A percentile compares a stretch with the other conserved stretches of the same genome.
These are phyloP conservation scores for Mariannaea sp. DNA, from an alignment of 2,329 filamentous ascomycete genomes.

Conservation along the genomic window DNA sequence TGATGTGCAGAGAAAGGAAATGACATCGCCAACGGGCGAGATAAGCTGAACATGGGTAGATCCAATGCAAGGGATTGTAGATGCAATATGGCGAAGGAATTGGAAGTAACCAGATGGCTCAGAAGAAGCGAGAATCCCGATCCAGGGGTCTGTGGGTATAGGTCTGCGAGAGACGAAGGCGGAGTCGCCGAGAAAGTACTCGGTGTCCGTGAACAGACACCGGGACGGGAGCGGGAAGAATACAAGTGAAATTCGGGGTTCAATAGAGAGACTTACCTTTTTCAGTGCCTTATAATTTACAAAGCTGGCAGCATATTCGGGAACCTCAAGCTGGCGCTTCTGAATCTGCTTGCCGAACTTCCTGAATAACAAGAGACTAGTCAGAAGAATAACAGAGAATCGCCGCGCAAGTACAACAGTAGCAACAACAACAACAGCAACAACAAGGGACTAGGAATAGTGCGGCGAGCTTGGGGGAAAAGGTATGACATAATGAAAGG, in stretches of 20 bases:
- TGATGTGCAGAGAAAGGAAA: conserved; percentile 23
- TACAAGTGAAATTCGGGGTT: conserved; percentile 11
- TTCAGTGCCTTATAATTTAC: conserved; percentile 99
- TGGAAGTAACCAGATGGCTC: background rate
- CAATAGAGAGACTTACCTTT: conserved; percentile 66
- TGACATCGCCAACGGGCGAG: conserved; percentile 16
- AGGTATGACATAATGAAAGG: conserved; percentile 7
- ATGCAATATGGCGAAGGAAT: conserved; percentile 1
- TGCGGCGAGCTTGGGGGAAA: conserved; percentile 3
- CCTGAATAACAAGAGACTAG: conserved; percentile 57
- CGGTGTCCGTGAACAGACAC: conserved; percentile 28
- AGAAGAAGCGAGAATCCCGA: conserved; percentile 11
- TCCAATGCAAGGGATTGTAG: background rate
- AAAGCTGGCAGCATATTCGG: conserved; percentile 98
- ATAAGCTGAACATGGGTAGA: background rate
- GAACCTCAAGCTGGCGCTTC: conserved; percentile 97
- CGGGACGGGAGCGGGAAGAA: conserved; percentile 11
- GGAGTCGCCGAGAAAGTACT: conserved; percentile 28
- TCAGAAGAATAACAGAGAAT: conserved; percentile 16
- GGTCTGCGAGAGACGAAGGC: conserved; percentile 29
- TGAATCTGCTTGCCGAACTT: conserved; percentile 99
- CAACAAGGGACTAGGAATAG: conserved; percentile 7
- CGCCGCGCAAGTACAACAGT: conserved; percentile 10
- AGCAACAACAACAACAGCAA: too few relatives aligned
- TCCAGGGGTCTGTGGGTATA: conserved; percentile 5